Evolutionary conservation across 352 stramenopile genomes (phyloP).

Genomic region (Plasmopara halstedii): DNA sequence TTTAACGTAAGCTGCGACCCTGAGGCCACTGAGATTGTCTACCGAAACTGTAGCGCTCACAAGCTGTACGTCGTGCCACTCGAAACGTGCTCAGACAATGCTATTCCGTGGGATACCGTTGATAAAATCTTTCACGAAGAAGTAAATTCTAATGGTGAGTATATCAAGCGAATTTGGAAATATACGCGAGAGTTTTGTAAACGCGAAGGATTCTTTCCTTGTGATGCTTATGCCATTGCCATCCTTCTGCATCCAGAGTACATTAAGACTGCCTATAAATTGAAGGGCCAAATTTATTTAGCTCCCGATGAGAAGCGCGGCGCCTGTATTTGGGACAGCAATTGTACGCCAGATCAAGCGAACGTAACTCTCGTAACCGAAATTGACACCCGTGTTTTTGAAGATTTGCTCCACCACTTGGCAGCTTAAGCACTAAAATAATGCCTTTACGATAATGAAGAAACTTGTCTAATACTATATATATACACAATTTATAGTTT

Average conservation of each 20-base stretch:
- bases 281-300: slow-evolving; percentile 54
- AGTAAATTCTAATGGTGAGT: slow-evolving; percentile 27
- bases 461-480: too few species aligned
- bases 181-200: slow-evolving; percentile 41
- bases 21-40: slow-evolving; percentile 68
- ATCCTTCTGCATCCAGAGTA: slow-evolving; percentile 49
- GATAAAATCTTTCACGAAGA: slow-evolving; percentile 54
- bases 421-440: slow-evolving; percentile 18
- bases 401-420: slow-evolving; percentile 46
- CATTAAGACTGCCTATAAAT: slow-evolving; percentile 32
- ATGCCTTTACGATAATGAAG: too few species aligned
- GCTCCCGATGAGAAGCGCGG: slow-evolving; percentile 44
- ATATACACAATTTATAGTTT: too few species aligned
- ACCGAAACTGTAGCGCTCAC: slow-evolving; percentile 48
- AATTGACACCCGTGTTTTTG: slow-evolving; percentile 53
- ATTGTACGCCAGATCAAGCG: slow-evolving; percentile 23
- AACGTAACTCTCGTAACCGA: slow-evolving; percentile 66
- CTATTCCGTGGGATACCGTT: slow-evolving; percentile 54
- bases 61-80: slow-evolving; percentile 66
- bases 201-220: slow-evolving; percentile 49
- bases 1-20: slow-evolving; percentile 81
- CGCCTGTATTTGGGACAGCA: slow-evolving; percentile 38
- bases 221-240: slow-evolving; percentile 66
- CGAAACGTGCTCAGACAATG: slow-evolving; percentile 54
- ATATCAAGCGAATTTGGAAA: slow-evolving; percentile 57